Conservation (phyloP, 202 grass and related monocot genomes). For the Miscanthus sacchariflorus region DNA sequence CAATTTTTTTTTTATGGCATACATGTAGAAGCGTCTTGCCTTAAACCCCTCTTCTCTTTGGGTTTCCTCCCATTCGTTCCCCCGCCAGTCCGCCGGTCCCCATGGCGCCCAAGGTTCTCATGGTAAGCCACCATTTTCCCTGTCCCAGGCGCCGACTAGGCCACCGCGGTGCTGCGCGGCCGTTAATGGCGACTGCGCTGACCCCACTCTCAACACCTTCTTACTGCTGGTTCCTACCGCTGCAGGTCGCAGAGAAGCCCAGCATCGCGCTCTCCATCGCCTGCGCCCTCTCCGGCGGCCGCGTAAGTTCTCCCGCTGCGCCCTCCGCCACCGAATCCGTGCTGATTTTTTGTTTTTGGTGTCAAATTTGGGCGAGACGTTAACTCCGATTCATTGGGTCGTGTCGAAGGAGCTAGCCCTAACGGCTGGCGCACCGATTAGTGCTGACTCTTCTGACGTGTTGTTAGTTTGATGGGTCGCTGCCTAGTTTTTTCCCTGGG, state of each 20-base stretch:
- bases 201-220: constrained; percentile 9
- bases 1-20: no score
- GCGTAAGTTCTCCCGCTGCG: constrained; percentile 40
- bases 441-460: not conserved
- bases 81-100: constrained; percentile 6
- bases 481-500: constrained; percentile 1
- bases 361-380: constrained; percentile 30
- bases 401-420: constrained; percentile 24
- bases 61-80: not conserved
- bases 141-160: not conserved
- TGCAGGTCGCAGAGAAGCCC: constrained; percentile 96
- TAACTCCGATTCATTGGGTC: not conserved
- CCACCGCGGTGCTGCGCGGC: not conserved
- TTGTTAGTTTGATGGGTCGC: constrained; percentile 4
- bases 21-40: no score
- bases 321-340: not conserved
- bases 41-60: constrained; percentile 23
- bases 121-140: constrained; percentile 53
- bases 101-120: constrained; percentile 90
- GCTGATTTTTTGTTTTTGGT: not conserved
- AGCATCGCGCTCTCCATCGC: constrained; percentile 95
- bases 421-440: not conserved
- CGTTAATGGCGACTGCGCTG: not conserved
- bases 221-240: constrained; percentile 8
- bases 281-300: constrained; percentile 74